phyloP scores from a whole-genome alignment of 139 green algal species.

The Raphidocelis subcapitata region DNA sequence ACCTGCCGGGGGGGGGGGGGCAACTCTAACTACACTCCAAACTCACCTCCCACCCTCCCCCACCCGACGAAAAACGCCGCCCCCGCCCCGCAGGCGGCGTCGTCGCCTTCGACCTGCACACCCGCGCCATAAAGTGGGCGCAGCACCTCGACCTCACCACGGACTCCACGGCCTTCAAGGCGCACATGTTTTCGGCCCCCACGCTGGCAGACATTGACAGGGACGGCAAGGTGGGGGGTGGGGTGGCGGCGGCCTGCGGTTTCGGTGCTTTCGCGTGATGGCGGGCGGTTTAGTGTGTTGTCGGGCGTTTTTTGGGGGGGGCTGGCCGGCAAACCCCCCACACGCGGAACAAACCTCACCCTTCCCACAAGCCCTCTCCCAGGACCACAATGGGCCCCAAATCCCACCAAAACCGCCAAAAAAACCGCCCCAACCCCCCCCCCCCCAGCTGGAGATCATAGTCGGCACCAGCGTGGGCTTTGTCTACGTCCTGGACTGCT shows the following conservation, averaged over 20 bases:
- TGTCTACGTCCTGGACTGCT: slow-evolving; percentile 88
- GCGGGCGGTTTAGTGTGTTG: too few species aligned
- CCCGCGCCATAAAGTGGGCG: slow-evolving; percentile 72
- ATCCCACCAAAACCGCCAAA: too few species aligned
- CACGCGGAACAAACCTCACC: too few species aligned
- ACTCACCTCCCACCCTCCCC: background rate
- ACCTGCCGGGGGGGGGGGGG: too few species aligned
- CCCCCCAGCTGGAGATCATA: slow-evolving; percentile 83
- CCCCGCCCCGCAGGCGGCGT: slow-evolving; percentile 58
- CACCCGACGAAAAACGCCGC: background rate
- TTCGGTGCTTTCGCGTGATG: background rate
- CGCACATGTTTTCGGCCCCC: slow-evolving; percentile 77
- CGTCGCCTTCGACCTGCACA: slow-evolving; percentile 84
- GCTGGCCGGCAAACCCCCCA: background rate
- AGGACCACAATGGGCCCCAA: too few species aligned
- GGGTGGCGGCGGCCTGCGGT: background rate
- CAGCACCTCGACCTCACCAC: slow-evolving; percentile 95
- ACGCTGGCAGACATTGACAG: slow-evolving; percentile 83
- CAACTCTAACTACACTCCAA: too few species aligned
- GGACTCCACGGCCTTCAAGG: slow-evolving; percentile 73
- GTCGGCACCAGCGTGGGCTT: slow-evolving; percentile 93
- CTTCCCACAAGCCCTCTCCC: too few species aligned
- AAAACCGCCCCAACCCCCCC: too few species aligned
- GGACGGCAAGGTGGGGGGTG: slow-evolving; percentile 44
- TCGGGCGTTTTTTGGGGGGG: too few species aligned